Evolutionary conservation across 225 moss, liverwort and hornwort genomes (phyloP), one percentile per base, ranked within the genome.

Genomic region (Polytrichum formosum): DNA sequence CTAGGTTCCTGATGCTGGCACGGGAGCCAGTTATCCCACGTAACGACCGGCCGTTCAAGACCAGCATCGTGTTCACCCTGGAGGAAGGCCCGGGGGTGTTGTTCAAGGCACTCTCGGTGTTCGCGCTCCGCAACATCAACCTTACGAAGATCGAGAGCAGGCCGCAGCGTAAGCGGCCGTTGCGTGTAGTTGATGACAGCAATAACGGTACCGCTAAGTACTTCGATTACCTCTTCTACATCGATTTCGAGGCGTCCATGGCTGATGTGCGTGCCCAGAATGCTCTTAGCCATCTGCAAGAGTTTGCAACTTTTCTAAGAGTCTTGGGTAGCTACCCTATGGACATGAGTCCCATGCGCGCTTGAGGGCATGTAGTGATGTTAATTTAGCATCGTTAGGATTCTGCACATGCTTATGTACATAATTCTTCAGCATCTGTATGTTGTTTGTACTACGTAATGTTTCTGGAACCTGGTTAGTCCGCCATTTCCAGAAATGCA

Each of bases 161-260:
- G 17, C 92, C 92, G 25, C 90, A 92, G 71, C 83, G 92, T 72
- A 82, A 90, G 72, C 75, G 88, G 10, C 85, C 92, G 5, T 71
- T 92, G 67, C 92, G 92, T 0, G 86, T 92, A 13, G 92, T 90
- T 9, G 90, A 92, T 77, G 92, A 90, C 73, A 81, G 79, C 61
- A 92, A 92, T 62, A 86, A 78, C 67, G 92, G 90, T 28, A 74
- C 79, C 26, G 90, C 90, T 4, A 90, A 90, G 87, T 92, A 74
- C 46, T 74, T 79, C 21, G 75, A 75, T 28, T 79, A 79, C 63
- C 86, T 92, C 6, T 92, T 92, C 73, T 92, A 88, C 61, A 75
- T 92, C 20, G 92, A 92, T 54, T 90, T 92, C 67, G 88, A 92
- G 68, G 92, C 90, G 6, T 92, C 92, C 61, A 92, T 92, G 92